Conservation (phyloP, 768 basidiomycete species). For the Suillus luteus region DNA sequence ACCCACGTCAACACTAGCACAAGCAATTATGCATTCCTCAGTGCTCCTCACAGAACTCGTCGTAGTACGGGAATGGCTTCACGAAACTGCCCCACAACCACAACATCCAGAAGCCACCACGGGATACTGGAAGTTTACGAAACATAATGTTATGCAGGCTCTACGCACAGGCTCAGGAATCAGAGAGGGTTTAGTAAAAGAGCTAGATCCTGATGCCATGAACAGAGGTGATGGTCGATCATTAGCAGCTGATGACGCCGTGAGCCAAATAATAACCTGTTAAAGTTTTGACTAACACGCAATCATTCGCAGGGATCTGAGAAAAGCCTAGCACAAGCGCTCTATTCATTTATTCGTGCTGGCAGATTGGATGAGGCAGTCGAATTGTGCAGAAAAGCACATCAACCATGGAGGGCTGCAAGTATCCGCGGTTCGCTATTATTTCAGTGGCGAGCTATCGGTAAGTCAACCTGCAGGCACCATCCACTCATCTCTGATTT, state of each 20-base stretch:
- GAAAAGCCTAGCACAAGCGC: conserved; percentile 68
- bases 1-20: conserved; percentile 73
- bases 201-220: conserved; percentile 83
- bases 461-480: conserved; percentile 40
- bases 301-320: conserved; percentile 69
- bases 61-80: conserved; percentile 86
- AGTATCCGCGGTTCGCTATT: conserved; percentile 81
- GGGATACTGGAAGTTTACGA: conserved; percentile 86
- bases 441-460: conserved; percentile 74
- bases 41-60: conserved; percentile 74
- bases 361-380: conserved; percentile 87
- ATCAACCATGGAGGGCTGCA: conserved; percentile 92
- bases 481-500: conserved; percentile 35
- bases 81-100: conserved; percentile 68
- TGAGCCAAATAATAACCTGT: conserved; percentile 37
- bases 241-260: conserved; percentile 78
- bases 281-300: background rate
- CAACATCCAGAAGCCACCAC: conserved; percentile 70
- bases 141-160: conserved; percentile 68
- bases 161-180: conserved; percentile 49
- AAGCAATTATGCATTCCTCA: conserved; percentile 68
- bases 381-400: conserved; percentile 75
- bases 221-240: conserved; percentile 57
- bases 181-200: conserved; percentile 55
- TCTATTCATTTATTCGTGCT: conserved; percentile 82